Evolutionary conservation across 2,329 filamentous ascomycete genomes (phyloP), one percentile per base, ranked within the genome.

Genomic region (Moelleriella libera): DNA sequence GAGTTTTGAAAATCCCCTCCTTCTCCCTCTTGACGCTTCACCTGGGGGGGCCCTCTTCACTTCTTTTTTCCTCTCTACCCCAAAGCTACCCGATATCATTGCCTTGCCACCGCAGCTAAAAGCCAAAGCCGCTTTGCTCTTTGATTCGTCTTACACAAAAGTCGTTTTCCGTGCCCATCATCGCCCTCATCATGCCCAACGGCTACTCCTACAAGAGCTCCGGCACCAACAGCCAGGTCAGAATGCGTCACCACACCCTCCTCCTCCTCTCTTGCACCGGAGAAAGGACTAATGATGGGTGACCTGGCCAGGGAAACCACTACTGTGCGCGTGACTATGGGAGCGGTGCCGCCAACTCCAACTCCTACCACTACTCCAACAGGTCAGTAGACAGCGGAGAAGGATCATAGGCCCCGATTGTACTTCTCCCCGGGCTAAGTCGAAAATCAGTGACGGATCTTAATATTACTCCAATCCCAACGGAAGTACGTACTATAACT

Each of bases 401-500:
- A 21, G 21, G 21, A 21, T 21, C 21, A 21, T 21, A 21, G 21
- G 21, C 21, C 21, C 21, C 21, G 21, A 3, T 32, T 9, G 8
- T 12, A 12, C 34, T 12, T 39, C 34, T 2, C 8, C 21, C 21
- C 21, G 21, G 21, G 2, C 21, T 21, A 21, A 21, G 2, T 2
- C 21, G 21, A 41, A 21, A 9, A 14, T 5, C 5, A 46, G 73
- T 28, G 58, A 85, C 54, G 80, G 81, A 39, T 83, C 79, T 1
- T 86, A 86, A 70, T 85, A 86, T 67, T 86, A 85, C 65, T 76
- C 73, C 59, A 86, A 85, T 65, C 64, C 79, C 43, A 74, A 83
- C 52, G 79, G 80, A 11, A 83, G 76, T 57, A 82, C 76, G 40
- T 86, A 86, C 66, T 66, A 21, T 3, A 21, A 21, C 21, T 21